Evolutionary conservation across 768 basidiomycete species (phyloP).

Genomic region (Rhodocollybia butyracea): DNA sequence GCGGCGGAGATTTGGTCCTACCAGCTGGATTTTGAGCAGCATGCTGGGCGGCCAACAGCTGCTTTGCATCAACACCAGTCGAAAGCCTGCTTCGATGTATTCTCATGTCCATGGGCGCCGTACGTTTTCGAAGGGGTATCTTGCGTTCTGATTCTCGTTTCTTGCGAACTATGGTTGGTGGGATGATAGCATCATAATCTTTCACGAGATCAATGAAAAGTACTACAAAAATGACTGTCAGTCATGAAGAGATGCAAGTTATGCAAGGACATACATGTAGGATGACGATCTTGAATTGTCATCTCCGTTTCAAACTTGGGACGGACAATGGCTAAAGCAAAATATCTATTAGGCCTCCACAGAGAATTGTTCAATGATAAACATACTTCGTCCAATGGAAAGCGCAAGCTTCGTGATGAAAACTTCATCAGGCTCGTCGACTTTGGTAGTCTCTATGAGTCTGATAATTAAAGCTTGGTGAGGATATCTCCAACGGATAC

Average conservation of each 20-base stretch:
- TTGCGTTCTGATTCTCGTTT: conserved; percentile 86
- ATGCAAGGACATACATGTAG: conserved; percentile 52
- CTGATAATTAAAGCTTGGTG: conserved; percentile 29
- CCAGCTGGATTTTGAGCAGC: conserved; percentile 59
- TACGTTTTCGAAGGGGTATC: conserved; percentile 80
- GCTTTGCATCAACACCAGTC: conserved; percentile 63
- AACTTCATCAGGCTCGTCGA: conserved; percentile 72
- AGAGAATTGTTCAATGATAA: not conserved
- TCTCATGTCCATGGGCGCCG: conserved; percentile 85
- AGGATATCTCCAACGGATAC: not conserved
- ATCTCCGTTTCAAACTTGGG: conserved; percentile 81
- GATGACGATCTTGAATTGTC: conserved; percentile 90
- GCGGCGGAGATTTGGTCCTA: conserved; percentile 29
- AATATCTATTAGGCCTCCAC: conserved; percentile 6
- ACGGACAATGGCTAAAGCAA: conserved; percentile 62
- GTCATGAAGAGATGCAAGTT: not conserved
- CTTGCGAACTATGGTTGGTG: conserved; percentile 80
- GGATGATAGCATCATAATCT: conserved; percentile 70
- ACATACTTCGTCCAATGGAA: conserved; percentile 82
- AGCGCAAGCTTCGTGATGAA: conserved; percentile 86
- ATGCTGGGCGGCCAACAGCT: conserved; percentile 70
- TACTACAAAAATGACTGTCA: conserved; percentile 35
- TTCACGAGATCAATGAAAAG: conserved; percentile 84
- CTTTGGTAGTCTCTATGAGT: conserved; percentile 64
- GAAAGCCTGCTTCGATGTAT: conserved; percentile 77